A percentile compares a stretch with the other conserved stretches of the same genome.
phyloP scores from a whole-genome alignment of 2,329 filamentous ascomycete genomes.

The Macrophomina phaseolina region DNA sequence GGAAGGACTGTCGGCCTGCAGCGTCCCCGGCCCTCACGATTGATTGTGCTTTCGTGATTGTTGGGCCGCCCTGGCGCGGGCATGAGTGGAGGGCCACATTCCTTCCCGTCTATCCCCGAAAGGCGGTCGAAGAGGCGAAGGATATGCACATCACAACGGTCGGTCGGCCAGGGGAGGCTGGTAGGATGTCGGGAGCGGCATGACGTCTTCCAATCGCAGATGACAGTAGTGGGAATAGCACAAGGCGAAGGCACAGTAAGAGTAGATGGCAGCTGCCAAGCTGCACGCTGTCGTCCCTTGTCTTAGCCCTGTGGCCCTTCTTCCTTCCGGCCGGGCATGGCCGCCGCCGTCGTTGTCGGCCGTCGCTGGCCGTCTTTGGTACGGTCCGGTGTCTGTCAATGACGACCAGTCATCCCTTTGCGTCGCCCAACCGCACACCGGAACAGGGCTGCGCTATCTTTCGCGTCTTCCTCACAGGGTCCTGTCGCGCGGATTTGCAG shows the following conservation, averaged over 20 bases:
- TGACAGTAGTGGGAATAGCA: no score
- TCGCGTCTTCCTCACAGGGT: background rate
- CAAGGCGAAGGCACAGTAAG: no score
- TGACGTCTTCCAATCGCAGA: background rate
- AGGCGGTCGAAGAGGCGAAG: constrained; percentile 11
- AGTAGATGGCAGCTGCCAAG: no score
- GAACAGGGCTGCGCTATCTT: background rate
- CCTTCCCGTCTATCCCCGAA: constrained; percentile 23
- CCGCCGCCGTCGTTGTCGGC: no score
- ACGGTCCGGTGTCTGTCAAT: background rate
- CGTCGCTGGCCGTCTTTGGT: background rate
- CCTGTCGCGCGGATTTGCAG: background rate
- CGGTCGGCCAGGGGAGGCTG: background rate
- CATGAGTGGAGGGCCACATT: constrained; percentile 6
- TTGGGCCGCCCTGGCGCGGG: background rate
- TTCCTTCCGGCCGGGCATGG: no score
- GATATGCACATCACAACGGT: background rate
- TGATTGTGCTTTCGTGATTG: background rate
- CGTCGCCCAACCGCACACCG: background rate
- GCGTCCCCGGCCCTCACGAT: background rate
- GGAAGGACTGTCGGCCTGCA: constrained; percentile 1
- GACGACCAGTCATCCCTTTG: background rate
- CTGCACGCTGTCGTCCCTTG: no score
- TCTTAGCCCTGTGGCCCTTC: no score
- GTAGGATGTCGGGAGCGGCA: background rate